A percentile compares a stretch with the other conserved stretches of the same genome.
Evolutionary conservation across 306 rosid species (phyloP).

Genomic region (Malus sieversii): DNA sequence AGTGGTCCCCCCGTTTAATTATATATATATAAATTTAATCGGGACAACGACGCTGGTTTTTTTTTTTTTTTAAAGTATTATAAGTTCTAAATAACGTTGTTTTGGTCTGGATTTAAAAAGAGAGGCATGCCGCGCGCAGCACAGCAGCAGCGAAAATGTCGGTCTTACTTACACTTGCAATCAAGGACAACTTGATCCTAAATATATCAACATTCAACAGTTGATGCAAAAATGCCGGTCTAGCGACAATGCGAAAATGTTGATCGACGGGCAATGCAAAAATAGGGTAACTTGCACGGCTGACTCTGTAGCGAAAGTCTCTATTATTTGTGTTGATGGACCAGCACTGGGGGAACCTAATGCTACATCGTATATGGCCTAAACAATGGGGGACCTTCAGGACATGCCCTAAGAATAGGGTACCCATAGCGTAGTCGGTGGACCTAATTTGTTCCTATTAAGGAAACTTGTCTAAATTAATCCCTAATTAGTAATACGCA

Average conservation of each 20-base stretch:
- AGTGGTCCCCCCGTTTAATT: too few species aligned
- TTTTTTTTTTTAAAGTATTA: too few species aligned
- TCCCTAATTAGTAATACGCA: neutral
- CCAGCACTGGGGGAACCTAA: neutral
- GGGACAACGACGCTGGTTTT: too few species aligned
- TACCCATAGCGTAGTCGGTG: neutral
- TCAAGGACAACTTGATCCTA: neutral
- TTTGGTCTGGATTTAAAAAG: too few species aligned
- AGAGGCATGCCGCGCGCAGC: too few species aligned
- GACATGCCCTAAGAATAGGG: neutral
- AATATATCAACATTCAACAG: neutral
- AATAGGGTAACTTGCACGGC: neutral
- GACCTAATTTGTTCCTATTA: neutral
- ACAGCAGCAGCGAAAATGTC: too few species aligned
- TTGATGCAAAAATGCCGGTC: neutral
- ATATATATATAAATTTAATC: too few species aligned
- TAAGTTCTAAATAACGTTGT: too few species aligned
- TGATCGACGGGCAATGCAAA: neutral
- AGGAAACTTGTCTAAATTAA: neutral
- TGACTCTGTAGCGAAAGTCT: neutral
- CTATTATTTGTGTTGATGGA: neutral
- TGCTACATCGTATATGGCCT: neutral
- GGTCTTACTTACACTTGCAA: neutral
- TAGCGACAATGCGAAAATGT: neutral
- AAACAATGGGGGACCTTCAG: neutral